Percentiles rank a stretch among this genome's conserved stretches.
Conservation (phyloP, 805 yeast genomes). For the Hyphopichia homilentoma region DNA sequence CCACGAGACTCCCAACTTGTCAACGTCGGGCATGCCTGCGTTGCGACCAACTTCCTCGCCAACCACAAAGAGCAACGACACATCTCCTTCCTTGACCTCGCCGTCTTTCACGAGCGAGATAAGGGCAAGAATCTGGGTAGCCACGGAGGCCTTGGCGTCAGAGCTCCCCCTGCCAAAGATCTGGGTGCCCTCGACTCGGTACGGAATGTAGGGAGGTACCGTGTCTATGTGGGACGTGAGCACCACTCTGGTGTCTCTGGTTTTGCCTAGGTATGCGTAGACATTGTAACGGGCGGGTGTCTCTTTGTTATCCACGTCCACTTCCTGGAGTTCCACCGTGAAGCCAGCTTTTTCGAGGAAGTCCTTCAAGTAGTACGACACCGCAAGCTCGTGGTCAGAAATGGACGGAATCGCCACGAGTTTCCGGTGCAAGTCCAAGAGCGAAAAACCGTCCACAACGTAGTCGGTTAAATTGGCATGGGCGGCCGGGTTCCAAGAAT, state of each 20-base stretch:
- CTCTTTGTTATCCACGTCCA: constrained; percentile 13
- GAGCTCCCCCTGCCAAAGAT: constrained; percentile 66
- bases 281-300: constrained; percentile 42
- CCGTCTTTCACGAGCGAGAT: constrained; percentile 40
- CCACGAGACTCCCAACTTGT: constrained; percentile 46
- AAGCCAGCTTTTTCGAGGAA: constrained; percentile 43
- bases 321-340: constrained; percentile 46
- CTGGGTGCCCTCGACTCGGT: constrained; percentile 41
- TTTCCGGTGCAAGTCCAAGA: constrained; percentile 22
- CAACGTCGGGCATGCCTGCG: constrained; percentile 53
- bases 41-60: constrained; percentile 73
- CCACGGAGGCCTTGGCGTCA: constrained; percentile 72
- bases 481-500: too few relatives aligned
- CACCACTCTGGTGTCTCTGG: constrained; percentile 45
- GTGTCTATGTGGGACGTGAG: constrained; percentile 69
- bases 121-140: constrained; percentile 55
- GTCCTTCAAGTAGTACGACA: constrained; percentile 33
- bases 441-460: constrained; percentile 3
- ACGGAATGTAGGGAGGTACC: constrained; percentile 63
- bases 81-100: constrained; percentile 48
- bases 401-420: constrained; percentile 24
- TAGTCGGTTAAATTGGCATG: constrained; percentile 4
- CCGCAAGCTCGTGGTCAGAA: constrained; percentile 24
- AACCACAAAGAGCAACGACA: constrained; percentile 58
- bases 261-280: constrained; percentile 51